Base-by-base conservation (phyloP, 2,329 filamentous ascomycete genomes). In the Penicillium sp. region DNA sequence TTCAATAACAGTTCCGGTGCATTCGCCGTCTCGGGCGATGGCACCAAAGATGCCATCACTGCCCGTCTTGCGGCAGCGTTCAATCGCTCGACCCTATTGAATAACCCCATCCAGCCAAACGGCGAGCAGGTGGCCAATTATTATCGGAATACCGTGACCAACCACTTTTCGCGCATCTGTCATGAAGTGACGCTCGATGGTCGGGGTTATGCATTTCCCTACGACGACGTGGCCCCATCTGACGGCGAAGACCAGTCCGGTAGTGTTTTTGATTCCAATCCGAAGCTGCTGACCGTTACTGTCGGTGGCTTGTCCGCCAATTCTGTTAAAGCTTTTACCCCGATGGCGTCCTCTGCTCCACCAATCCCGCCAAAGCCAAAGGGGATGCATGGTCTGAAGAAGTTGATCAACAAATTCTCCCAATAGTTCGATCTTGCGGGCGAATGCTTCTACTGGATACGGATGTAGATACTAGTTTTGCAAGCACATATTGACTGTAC, bases 41-140 rank as follows among this genome's bases (percentile, higher is more conserved):
- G 62, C 2, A 66, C 71, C 53, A 70, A 73, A 56, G 74, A 76
- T 42, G 79, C 80, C 27, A 75, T 89, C 39, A 80, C 80, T 6
- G 83, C 86, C 0, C 73, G 85, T n/a, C 65, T 92, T 10, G 76
- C 82, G 0, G 85, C 85, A 1, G 84, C 82, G 1, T 77, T 90
- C 54, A 87, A 89, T 63, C 74, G 85, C 14, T 80, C 76, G 22
- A 89, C 82, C 8, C 63, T 92, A 43, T 62, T 84, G 33, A 55
- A 62, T 13, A 45, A 74, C 50, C 36, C 59, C n/a, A 51, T 55
- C 47, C 78, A 75, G 63, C 79, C 76, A 10, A 68, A 74, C 37
- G 67, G 68, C 34, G 74, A 76, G 55, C 45, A 53, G 0, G 62
- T 72, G 2, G 56, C 55, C 4, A 58, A 55, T 6, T 83, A 80